Percentiles rank a stretch among this genome's conserved stretches.
These are phyloP conservation scores for Aureoboletus auriporus DNA, from an alignment of 768 basidiomycete species.

Conservation along the genomic window DNA sequence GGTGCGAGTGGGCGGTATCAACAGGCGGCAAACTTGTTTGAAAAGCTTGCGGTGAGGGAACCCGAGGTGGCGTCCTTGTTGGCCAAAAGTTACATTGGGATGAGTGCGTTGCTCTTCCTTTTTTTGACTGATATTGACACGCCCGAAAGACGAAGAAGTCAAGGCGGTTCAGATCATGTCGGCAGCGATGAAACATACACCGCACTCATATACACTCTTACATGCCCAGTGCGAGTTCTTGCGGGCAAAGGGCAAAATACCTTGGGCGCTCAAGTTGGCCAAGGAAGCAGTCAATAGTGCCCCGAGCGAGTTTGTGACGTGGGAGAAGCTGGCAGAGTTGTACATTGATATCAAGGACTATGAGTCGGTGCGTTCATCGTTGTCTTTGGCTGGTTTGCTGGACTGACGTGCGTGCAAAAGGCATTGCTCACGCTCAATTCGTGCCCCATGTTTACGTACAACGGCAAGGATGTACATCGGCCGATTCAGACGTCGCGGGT, in stretches of 20 bases:
- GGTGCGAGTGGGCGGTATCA: conserved; percentile 86
- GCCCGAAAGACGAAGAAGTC: conserved; percentile 87
- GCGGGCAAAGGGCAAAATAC: conserved; percentile 74
- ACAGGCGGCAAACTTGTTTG: conserved; percentile 89
- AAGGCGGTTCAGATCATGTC: conserved; percentile 96
- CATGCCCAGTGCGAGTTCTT: conserved; percentile 96
- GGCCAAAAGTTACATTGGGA: conserved; percentile 89
- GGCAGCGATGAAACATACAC: conserved; percentile 77
- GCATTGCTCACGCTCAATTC: conserved; percentile 93
- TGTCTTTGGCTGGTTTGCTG: background rate
- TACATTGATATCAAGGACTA: conserved; percentile 89
- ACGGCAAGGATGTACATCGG: conserved; percentile 90
- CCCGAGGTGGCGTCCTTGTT: conserved; percentile 87
- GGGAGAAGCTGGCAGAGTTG: conserved; percentile 95
- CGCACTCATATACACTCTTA: conserved; percentile 90
- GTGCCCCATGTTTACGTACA: conserved; percentile 99
- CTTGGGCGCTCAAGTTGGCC: conserved; percentile 91
- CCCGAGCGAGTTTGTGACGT: conserved; percentile 97
- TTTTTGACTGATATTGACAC: background rate
- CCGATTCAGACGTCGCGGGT: conserved; percentile 74
- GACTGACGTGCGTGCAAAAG: conserved; percentile 17
- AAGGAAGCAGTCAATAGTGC: conserved; percentile 97
- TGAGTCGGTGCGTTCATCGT: conserved; percentile 47
- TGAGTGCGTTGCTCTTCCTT: conserved; percentile 64
- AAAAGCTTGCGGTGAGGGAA: conserved; percentile 80